Percentiles rank a stretch among this genome's conserved stretches.
Evolutionary conservation across 176 grass and related monocot genomes (phyloP).

Genomic region (Ensete glaucum): DNA sequence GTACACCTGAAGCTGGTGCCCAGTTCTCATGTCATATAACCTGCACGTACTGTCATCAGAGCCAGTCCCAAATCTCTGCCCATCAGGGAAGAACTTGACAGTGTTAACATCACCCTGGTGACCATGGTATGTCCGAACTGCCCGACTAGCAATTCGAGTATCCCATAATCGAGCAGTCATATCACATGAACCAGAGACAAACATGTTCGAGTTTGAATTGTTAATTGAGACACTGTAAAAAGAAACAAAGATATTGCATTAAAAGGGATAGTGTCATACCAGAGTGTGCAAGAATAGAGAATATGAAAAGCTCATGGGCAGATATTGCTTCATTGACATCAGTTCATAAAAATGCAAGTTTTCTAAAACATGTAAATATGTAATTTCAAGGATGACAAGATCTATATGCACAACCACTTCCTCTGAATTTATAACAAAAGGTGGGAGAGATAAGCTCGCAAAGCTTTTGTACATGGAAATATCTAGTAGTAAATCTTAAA

Average conservation of each 20-base stretch:
- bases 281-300: not conserved
- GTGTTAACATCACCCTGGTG: slow-evolving; percentile 77
- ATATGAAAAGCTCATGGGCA: not conserved
- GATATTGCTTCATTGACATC: not conserved
- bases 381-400: no score
- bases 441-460: no score
- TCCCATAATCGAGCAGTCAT: slow-evolving; percentile 88
- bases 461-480: no score
- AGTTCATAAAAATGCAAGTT: not conserved
- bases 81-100: slow-evolving; percentile 98
- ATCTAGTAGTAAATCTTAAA: no score
- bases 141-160: slow-evolving; percentile 82
- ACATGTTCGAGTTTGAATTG: slow-evolving; percentile 70
- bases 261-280: slow-evolving; percentile 2
- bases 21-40: slow-evolving; percentile 96
- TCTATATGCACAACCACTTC: not conserved
- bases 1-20: slow-evolving; percentile 96
- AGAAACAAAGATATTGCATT: not conserved
- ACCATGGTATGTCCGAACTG: slow-evolving; percentile 83
- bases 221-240: slow-evolving; percentile 75
- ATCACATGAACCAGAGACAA: slow-evolving; percentile 96
- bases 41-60: slow-evolving; percentile 92
- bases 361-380: not conserved
- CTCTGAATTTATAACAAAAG: not conserved
- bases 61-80: slow-evolving; percentile 86